Evolutionary conservation across 495 filamentous ascomycete genomes (phyloP).

Genomic region (Trichoderma parareesei): DNA sequence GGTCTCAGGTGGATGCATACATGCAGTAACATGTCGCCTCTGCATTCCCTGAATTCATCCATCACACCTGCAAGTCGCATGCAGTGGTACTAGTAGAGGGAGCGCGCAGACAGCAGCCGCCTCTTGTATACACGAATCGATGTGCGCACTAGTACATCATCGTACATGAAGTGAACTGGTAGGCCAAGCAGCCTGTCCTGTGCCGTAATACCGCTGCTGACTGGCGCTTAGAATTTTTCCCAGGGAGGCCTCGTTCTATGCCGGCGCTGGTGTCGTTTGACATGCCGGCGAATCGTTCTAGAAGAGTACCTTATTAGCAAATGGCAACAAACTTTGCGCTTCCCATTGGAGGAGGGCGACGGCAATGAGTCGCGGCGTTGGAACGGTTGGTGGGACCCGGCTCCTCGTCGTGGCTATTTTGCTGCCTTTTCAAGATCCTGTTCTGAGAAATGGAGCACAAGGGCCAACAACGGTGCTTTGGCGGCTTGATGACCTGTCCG

Average conservation of each 20-base stretch:
- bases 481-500: background rate
- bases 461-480: background rate
- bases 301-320: constrained; percentile 1
- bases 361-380: background rate
- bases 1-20: no score
- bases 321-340: background rate
- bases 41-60: no score
- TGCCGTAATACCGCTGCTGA: no score
- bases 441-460: background rate
- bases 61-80: background rate
- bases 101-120: background rate
- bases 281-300: background rate
- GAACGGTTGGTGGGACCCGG: background rate
- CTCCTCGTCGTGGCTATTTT: background rate
- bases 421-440: background rate
- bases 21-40: no score
- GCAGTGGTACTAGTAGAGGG: background rate
- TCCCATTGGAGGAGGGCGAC: background rate
- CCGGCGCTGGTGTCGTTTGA: background rate
- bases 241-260: no score
- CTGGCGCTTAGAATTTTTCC: background rate
- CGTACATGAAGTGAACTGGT: background rate
- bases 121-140: background rate
- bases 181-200: background rate
- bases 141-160: background rate